A percentile compares a stretch with the other conserved stretches of the same genome.
Conservation (phyloP, 2,329 filamentous ascomycete genomes). For the Trichoderma gracile region DNA sequence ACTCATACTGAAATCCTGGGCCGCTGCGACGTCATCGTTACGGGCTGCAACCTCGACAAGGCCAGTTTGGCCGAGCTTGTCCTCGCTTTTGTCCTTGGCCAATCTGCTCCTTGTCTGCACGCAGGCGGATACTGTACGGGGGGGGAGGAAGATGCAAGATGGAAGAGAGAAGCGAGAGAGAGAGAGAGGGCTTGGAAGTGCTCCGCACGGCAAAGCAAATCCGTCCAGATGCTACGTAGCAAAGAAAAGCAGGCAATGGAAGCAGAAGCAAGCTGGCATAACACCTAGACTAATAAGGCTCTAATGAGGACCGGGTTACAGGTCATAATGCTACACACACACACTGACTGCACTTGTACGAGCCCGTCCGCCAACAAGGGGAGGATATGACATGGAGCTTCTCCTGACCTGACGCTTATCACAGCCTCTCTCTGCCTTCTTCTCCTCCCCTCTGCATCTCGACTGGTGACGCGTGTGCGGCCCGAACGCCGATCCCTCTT, state of each 20-base stretch:
- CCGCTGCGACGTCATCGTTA: slow-evolving; percentile 25
- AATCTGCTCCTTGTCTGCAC: slow-evolving; percentile 2
- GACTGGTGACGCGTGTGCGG: slow-evolving; percentile 14
- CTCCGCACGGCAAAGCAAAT: background rate
- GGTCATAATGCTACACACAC: background rate
- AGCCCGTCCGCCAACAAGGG: no score
- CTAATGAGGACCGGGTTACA: background rate
- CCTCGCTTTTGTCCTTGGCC: background rate
- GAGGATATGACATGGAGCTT: slow-evolving; percentile 5
- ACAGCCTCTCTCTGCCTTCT: slow-evolving; percentile 3
- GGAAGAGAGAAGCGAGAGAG: no score
- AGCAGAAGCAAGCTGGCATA: slow-evolving; percentile 3
- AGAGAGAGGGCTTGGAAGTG: background rate
- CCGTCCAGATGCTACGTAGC: slow-evolving; percentile 19
- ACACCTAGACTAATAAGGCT: background rate
- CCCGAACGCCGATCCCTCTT: background rate
- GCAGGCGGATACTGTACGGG: slow-evolving; percentile 23
- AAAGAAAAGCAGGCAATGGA: no score
- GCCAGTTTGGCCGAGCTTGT: slow-evolving; percentile 21
- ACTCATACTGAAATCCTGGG: background rate
- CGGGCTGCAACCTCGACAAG: slow-evolving; percentile 15
- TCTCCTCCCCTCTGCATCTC: background rate
- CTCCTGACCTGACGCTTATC: slow-evolving; percentile 18
- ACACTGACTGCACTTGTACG: no score
- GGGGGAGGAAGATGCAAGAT: background rate